phyloP scores from a whole-genome alignment of 2,329 filamentous ascomycete genomes.

The Biscogniauxia marginata region DNA sequence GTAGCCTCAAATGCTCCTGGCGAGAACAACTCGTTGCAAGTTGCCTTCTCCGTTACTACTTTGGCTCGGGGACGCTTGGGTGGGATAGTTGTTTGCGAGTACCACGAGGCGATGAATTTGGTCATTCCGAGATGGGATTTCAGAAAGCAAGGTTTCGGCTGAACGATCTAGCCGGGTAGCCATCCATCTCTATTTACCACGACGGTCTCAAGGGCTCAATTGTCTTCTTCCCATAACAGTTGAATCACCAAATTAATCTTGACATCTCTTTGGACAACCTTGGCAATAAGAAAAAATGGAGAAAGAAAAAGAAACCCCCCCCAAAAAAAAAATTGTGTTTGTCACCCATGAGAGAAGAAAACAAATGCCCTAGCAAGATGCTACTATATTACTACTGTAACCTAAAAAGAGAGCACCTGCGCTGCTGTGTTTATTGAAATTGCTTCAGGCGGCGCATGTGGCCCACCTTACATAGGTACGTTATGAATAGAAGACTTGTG shows the following conservation, averaged over 20 bases:
- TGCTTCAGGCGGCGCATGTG: too few species aligned
- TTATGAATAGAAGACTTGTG: background rate
- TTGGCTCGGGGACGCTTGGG: slow-evolving; percentile 21
- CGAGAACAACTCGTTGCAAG: slow-evolving; percentile 24
- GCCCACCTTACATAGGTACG: background rate
- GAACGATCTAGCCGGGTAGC: background rate
- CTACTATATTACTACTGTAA: too few species aligned
- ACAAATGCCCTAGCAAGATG: background rate
- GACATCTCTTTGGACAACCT: background rate
- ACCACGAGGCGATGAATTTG: slow-evolving; percentile 5
- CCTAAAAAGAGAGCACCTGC: too few species aligned
- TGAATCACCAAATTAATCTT: background rate
- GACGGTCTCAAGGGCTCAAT: background rate
- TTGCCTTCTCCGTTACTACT: slow-evolving; percentile 20
- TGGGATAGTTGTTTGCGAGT: slow-evolving; percentile 26
- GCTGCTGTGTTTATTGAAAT: too few species aligned
- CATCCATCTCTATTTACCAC: background rate
- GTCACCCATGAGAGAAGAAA: background rate
- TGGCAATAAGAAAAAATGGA: background rate
- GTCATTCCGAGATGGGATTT: slow-evolving; percentile 4
- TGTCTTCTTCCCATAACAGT: background rate
- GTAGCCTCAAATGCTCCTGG: slow-evolving; percentile 22
- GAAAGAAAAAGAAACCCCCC: too few species aligned
- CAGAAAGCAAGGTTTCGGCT: background rate
- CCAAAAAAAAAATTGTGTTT: background rate